These are phyloP conservation scores for Chamaecyparis obtusa DNA, from an alignment of 75 land plant genomes.

Conservation along the genomic window DNA sequence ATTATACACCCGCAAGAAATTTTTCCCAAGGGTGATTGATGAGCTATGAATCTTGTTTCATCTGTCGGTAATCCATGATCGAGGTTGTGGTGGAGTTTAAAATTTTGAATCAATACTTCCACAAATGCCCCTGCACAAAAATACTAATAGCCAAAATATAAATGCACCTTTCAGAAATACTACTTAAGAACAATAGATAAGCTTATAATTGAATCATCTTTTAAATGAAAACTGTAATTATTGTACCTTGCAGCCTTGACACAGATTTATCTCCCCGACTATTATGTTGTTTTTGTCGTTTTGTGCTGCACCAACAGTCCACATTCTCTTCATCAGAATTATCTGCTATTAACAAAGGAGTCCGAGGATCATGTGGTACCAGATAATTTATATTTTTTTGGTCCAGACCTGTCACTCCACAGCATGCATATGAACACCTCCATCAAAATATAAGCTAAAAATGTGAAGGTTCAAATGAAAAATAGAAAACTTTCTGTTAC, in stretches of 20 bases:
- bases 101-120: not conserved
- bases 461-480: not conserved
- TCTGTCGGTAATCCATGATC: too few species aligned
- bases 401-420: not conserved
- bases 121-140: not conserved
- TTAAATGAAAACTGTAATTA: not conserved
- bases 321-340: slow-evolving; percentile 10
- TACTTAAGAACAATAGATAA: not conserved
- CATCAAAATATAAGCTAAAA: not conserved
- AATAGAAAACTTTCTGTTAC: not conserved
- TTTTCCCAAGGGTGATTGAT: too few species aligned
- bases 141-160: not conserved
- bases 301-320: slow-evolving; percentile 8
- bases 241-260: slow-evolving; percentile 1
- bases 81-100: too few species aligned
- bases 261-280: not conserved
- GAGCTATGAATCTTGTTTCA: too few species aligned
- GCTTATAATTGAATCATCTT: not conserved
- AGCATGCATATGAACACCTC: not conserved
- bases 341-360: not conserved
- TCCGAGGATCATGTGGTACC: not conserved
- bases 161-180: not conserved
- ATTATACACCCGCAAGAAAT: too few species aligned
- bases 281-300: slow-evolving; percentile 8
- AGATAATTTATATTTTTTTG: not conserved